phyloP scores from a whole-genome alignment of 441 rosid genomes.

The Flueggea neowawraea region DNA sequence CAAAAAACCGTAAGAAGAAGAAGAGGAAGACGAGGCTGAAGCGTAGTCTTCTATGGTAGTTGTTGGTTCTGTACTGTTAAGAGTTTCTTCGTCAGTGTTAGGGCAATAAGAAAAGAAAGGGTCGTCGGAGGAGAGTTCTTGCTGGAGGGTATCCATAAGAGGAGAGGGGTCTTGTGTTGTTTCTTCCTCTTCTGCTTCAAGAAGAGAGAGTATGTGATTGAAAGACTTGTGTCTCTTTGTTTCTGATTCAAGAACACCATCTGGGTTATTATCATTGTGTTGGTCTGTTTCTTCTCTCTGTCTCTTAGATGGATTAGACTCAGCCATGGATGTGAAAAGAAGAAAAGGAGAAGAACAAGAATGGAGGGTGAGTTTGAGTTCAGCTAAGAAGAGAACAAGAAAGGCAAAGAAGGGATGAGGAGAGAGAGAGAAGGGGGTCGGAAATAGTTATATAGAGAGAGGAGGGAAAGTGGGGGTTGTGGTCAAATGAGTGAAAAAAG shows the following conservation, averaged over 20 bases:
- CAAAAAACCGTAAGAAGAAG: neutral
- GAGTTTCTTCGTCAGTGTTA: neutral
- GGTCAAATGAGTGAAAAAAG: neutral
- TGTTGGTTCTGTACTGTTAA: neutral
- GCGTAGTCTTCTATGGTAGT: neutral
- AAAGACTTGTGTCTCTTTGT: constrained; percentile 3
- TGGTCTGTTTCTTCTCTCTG: neutral
- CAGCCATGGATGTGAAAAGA: neutral
- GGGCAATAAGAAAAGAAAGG: neutral
- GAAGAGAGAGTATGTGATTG: constrained; percentile 5
- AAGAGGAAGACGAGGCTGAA: neutral
- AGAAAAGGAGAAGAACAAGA: too few species aligned
- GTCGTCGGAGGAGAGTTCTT: constrained; percentile 1
- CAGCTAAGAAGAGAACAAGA: neutral
- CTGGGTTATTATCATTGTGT: too few species aligned
- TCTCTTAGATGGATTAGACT: neutral
- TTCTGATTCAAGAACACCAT: neutral
- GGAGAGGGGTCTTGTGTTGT: constrained; percentile 2
- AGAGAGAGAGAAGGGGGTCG: constrained; percentile 1
- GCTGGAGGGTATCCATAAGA: neutral
- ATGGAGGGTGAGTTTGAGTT: neutral
- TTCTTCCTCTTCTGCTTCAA: constrained; percentile 3
- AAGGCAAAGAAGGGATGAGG: neutral
- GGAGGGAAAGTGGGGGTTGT: constrained; percentile 2
- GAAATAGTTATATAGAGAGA: constrained; percentile 7